Percentiles rank a stretch among this genome's conserved stretches.
phyloP scores from a whole-genome alignment of 139 green algal species.

The Picochlorum sp. region DNA sequence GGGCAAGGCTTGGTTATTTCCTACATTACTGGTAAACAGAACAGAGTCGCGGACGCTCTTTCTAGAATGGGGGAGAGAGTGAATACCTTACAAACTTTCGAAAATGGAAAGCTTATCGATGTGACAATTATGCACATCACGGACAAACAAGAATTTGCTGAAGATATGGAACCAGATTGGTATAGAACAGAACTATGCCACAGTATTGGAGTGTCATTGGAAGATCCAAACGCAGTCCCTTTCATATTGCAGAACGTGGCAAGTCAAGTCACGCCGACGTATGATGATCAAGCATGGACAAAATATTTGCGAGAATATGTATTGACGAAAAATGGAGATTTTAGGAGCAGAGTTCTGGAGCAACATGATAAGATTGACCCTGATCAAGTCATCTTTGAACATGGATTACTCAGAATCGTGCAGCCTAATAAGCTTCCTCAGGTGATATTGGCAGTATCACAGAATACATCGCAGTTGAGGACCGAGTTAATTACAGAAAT shows the following conservation, averaged over 20 bases:
- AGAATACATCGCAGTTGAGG: background rate
- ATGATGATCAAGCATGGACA: background rate
- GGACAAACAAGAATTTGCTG: background rate
- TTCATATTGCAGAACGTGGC: background rate
- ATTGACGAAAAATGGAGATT: background rate
- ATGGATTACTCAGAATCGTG: background rate
- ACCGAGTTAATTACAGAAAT: conserved; percentile 13
- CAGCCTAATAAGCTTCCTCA: background rate
- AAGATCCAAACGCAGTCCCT: background rate
- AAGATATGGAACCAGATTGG: background rate
- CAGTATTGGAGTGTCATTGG: background rate
- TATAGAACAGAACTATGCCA: background rate
- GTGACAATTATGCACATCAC: background rate
- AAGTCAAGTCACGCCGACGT: too few relatives aligned
- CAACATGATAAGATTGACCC: background rate
- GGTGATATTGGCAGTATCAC: conserved; percentile 2
- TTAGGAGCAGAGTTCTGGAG: background rate
- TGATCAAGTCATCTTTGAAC: too few relatives aligned
- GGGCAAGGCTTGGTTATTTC: conserved; percentile 19
- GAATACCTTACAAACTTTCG: background rate
- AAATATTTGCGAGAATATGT: background rate
- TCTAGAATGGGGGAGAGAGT: background rate
- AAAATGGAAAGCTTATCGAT: too few relatives aligned
- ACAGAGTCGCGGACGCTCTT: conserved; percentile 31
- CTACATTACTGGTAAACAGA: conserved; percentile 30